Conservation (phyloP, 2,329 filamentous ascomycete species). For the Chaetomiaceae sp. region DNA sequence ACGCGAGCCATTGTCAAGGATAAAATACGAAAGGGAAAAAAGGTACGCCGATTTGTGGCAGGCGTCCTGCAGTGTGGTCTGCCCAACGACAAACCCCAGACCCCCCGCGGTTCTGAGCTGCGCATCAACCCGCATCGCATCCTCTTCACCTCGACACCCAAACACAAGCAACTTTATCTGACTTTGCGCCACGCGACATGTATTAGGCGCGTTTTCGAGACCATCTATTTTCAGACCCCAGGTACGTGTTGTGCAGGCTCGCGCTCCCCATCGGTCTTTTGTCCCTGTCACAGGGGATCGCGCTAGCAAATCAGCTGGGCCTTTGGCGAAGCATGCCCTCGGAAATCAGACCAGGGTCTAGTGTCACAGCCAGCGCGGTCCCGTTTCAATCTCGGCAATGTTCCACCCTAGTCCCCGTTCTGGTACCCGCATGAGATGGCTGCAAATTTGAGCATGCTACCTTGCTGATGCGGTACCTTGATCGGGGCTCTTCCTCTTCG, state of each 20-base stretch:
- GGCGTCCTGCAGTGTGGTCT: not conserved
- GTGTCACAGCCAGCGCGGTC: constrained; percentile 27
- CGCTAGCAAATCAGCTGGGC: constrained; percentile 18
- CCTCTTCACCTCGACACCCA: not conserved
- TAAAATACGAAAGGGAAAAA: not conserved
- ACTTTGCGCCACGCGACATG: constrained; percentile 10
- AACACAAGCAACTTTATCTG: not conserved
- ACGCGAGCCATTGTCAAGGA: not conserved
- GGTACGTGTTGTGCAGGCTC: constrained; percentile 12
- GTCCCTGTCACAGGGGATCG: constrained; percentile 12
- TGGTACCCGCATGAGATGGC: constrained; percentile 35
- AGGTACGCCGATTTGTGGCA: not conserved
- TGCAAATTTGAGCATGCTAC: constrained; percentile 27
- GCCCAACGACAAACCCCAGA: not conserved
- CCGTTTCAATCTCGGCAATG: constrained; percentile 39
- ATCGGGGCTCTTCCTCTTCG: constrained; percentile 22
- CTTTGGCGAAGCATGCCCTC: constrained; percentile 18
- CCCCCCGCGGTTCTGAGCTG: not conserved
- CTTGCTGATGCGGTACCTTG: constrained; percentile 20
- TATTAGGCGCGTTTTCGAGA: constrained; percentile 1
- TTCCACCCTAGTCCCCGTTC: constrained; percentile 37
- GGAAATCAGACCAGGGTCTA: constrained; percentile 25
- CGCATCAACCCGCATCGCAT: not conserved
- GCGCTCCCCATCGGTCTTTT: not conserved
- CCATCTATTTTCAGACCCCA: constrained; percentile 10